A percentile compares a stretch with the other conserved stretches of the same genome.
Evolutionary conservation across 2,329 filamentous ascomycete genomes (phyloP).

Genomic region (Aspergillus sp.): DNA sequence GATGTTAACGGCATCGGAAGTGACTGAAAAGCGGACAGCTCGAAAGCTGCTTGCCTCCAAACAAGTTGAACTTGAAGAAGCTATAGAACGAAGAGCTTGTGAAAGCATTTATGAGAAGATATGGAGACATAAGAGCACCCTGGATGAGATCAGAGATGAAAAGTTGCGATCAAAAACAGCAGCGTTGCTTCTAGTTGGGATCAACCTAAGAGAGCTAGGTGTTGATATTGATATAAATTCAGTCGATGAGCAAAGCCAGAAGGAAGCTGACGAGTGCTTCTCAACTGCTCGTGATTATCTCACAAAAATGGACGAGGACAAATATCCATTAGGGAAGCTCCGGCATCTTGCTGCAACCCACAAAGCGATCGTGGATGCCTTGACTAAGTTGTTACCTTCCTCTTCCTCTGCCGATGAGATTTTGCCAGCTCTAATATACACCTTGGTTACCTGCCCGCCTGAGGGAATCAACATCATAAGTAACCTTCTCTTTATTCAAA

Average conservation of each 20-base stretch:
- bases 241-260: slow-evolving; percentile 58
- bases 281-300: slow-evolving; percentile 70
- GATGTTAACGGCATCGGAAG: slow-evolving; percentile 87
- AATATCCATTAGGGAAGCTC: slow-evolving; percentile 87
- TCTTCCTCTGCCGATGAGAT: slow-evolving; percentile 94
- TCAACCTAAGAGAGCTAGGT: slow-evolving; percentile 80
- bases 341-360: slow-evolving; percentile 85
- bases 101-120: slow-evolving; percentile 84
- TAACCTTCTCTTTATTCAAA: slow-evolving; percentile 91
- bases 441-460: slow-evolving; percentile 84
- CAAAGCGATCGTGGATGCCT: slow-evolving; percentile 89
- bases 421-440: slow-evolving; percentile 93
- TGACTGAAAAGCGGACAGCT: slow-evolving; percentile 75
- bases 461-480: slow-evolving; percentile 87
- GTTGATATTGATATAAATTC: slow-evolving; percentile 64
- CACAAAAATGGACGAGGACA: slow-evolving; percentile 78
- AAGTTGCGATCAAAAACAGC: slow-evolving; percentile 93
- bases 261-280: slow-evolving; percentile 72
- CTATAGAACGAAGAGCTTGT: slow-evolving; percentile 81
- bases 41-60: slow-evolving; percentile 78
- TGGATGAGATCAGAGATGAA: slow-evolving; percentile 93
- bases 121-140: slow-evolving; percentile 85
- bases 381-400: slow-evolving; percentile 65
- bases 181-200: slow-evolving; percentile 84
- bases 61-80: slow-evolving; percentile 76